Percentiles rank a stretch among this genome's conserved stretches.
Evolutionary conservation across 306 rosid species (phyloP).

Genomic region (Pterocarpus macrocarpus): DNA sequence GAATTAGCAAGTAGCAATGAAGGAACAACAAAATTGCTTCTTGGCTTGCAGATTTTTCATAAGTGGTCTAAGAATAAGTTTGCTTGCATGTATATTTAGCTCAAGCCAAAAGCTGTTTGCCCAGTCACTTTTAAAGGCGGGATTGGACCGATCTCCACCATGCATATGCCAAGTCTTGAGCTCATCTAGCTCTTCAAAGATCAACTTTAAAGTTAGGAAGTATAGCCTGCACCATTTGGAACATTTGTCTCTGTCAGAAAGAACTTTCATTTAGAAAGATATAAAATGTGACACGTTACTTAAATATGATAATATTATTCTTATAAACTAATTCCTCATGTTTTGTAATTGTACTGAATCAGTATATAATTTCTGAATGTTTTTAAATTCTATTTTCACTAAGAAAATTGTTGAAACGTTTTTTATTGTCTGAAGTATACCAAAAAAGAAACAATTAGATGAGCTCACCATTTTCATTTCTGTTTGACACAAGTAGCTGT

Average conservation of each 20-base stretch:
- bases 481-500: too few species aligned
- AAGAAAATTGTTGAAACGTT: too few species aligned
- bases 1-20: not conserved
- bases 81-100: not conserved
- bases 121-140: not conserved
- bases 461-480: too few species aligned
- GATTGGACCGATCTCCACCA: slow-evolving; percentile 36
- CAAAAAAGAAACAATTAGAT: too few species aligned
- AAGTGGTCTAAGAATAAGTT: slow-evolving; percentile 15
- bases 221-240: not conserved
- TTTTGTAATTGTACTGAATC: too few species aligned
- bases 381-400: too few species aligned
- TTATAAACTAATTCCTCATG: not conserved
- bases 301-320: not conserved
- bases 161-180: not conserved
- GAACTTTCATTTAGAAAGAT: not conserved
- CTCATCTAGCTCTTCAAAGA: not conserved
- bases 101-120: slow-evolving; percentile 36
- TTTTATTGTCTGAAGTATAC: too few species aligned
- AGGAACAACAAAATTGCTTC: slow-evolving; percentile 12
- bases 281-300: not conserved
- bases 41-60: not conserved
- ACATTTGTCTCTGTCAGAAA: not conserved
- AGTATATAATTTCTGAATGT: too few species aligned
- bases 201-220: not conserved